phyloP scores from a whole-genome alignment of 495 filamentous ascomycete species.

The Podospora sp. region DNA sequence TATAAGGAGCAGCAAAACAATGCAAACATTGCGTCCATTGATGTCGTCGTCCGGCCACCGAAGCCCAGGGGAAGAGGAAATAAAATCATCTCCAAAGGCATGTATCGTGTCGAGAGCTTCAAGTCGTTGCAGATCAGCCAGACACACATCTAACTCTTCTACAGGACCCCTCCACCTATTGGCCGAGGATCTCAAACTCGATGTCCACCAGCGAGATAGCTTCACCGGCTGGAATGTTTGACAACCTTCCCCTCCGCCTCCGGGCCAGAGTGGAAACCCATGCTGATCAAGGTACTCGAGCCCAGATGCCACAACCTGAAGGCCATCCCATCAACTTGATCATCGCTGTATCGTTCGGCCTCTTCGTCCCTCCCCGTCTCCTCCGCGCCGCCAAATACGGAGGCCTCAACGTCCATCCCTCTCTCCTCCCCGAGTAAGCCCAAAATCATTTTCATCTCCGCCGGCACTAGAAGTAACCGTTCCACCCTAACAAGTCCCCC shows the following conservation, averaged over 20 bases:
- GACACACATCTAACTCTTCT: constrained; percentile 7
- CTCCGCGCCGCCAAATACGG: constrained; percentile 72
- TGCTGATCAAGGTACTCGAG: not conserved
- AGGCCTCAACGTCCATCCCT: constrained; percentile 92
- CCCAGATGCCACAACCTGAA: constrained; percentile 58
- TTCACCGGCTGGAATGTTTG: constrained; percentile 80
- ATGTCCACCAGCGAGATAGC: constrained; percentile 72
- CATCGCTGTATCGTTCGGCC: constrained; percentile 93
- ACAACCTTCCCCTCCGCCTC: not conserved
- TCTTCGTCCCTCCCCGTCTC: constrained; percentile 79
- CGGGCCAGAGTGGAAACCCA: not conserved
- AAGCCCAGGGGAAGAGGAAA: constrained; percentile 75
- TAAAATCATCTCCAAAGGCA: constrained; percentile 72
- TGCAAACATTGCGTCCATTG: constrained; percentile 72
- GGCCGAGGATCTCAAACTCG: constrained; percentile 63
- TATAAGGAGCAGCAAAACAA: constrained; percentile 58
- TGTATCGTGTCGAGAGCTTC: constrained; percentile 5
- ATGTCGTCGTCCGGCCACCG: constrained; percentile 80
- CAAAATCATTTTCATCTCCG: constrained; percentile 53
- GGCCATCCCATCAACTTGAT: constrained; percentile 72
- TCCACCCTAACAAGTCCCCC: not conserved
- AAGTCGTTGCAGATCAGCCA: not conserved
- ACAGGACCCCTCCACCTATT: constrained; percentile 74
- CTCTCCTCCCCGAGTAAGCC: constrained; percentile 79
- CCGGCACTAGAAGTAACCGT: no score